Base-by-base conservation (phyloP, 495 filamentous ascomycete species). In the Daldinia grandis region DNA sequence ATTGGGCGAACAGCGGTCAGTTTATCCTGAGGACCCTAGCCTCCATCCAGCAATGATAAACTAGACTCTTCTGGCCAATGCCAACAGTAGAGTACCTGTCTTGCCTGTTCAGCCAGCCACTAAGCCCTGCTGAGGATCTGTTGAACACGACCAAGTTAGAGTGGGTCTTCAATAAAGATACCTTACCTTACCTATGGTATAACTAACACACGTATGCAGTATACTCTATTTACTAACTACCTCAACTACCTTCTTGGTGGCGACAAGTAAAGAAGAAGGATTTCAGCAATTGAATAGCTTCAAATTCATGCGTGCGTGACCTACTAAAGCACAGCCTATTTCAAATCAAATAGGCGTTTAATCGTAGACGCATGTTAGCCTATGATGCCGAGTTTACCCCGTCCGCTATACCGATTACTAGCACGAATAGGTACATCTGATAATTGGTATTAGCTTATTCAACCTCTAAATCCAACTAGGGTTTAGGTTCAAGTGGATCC, bases 81-180 rank as follows among this genome's bases (percentile, higher is more conserved):
- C 24, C 15, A 55, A 30, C 27, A 53, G 24, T 24, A 53, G 49
- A 53, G 49, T 53, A 53, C 49, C 49, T 53, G 37, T 38, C 14
- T 37, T 44, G 28, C 27, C 38, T n/a, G 27, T 62, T 49, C 31
- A 62, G 42, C 69, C 59, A 71, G 42, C 69, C 59, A 71, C 58
- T 66, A 71, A 66, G 63, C 69, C 63, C 54, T 71, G 69, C 63
- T 71, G 63, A 63, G 69, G 63, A 71, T 71, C 63, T 66, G 42
- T 71, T 47, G 35, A 64, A 67, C 33, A 62, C 12, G 50, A 62
- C 31, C 21, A 62, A 60, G 31, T 27, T 59, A 4, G 44, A 40
- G 63, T 63, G 63, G 69, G 54, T 40, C 58, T 59, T 49, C 4
- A 12, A n/a, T 21, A 33, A 27, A 17, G 25, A 27, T 21, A 58